A percentile compares a stretch with the other conserved stretches of the same genome.
These are phyloP conservation scores for Vickermania spadyakhi DNA, from an alignment of 208 protist genomes.

Conservation along the genomic window DNA sequence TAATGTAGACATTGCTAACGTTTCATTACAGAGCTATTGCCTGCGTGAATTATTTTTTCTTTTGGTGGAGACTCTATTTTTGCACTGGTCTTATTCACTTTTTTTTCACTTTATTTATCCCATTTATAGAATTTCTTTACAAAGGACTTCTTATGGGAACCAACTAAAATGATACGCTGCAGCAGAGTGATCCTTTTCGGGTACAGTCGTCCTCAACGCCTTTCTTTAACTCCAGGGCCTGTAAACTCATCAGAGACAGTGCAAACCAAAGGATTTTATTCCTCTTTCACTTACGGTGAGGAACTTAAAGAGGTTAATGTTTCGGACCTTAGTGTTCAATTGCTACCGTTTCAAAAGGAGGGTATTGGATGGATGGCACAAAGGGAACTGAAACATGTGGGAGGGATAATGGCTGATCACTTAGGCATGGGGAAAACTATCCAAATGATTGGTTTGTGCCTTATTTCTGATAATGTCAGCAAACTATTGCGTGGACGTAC, in stretches of 20 bases:
- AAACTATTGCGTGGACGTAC: constrained; percentile 20
- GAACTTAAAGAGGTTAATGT: constrained; percentile 52
- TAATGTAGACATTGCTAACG: too few species aligned
- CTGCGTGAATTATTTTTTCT: too few species aligned
- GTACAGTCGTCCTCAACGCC: constrained; percentile 1
- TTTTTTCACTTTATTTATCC: too few species aligned
- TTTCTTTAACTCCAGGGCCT: constrained; percentile 29
- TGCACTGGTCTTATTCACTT: too few species aligned
- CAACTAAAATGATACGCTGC: too few species aligned
- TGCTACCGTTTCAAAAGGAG: constrained; percentile 88
- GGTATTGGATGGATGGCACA: constrained; percentile 87
- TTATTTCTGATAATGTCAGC: constrained; percentile 55
- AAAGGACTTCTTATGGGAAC: too few species aligned
- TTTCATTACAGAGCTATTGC: too few species aligned
- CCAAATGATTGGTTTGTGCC: constrained; percentile 87
- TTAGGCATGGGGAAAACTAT: constrained; percentile 89
- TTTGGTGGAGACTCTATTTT: too few species aligned
- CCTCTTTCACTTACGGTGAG: constrained; percentile 63
- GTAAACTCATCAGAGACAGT: constrained; percentile 33
- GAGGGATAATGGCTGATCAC: constrained; percentile 89
- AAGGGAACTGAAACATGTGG: constrained; percentile 58
- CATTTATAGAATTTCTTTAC: too few species aligned
- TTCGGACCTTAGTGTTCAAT: constrained; percentile 37
- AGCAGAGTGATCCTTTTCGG: too few species aligned
- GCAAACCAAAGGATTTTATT: constrained; percentile 72